Conservation (phyloP, 2,329 filamentous ascomycete species). For the Tolypocladium endophyticum region DNA sequence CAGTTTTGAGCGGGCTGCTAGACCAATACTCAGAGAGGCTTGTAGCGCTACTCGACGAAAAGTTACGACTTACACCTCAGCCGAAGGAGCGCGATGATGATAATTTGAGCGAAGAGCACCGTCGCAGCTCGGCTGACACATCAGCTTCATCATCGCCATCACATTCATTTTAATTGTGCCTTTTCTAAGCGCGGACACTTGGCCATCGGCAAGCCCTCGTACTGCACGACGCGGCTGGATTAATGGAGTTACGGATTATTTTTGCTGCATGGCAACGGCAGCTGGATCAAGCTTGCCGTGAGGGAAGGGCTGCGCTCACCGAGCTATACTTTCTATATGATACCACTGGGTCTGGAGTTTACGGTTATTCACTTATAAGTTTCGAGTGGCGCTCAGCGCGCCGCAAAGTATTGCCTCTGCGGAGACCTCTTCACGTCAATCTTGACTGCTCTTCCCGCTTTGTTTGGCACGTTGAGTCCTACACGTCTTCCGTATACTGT, state of each 20-base stretch:
- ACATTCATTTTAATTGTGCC: conserved; percentile 7
- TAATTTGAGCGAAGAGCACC: conserved; percentile 17
- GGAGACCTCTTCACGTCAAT: neutral
- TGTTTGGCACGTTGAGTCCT: conserved; percentile 2
- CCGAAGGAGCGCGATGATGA: conserved; percentile 19
- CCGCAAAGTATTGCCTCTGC: neutral
- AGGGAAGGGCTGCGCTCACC: conserved; percentile 7
- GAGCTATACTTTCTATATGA: conserved; percentile 19
- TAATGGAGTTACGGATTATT: conserved; percentile 4
- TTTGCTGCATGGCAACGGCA: neutral
- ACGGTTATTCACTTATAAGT: conserved; percentile 3
- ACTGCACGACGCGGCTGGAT: neutral
- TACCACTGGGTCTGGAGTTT: conserved; percentile 24
- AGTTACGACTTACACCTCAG: conserved; percentile 41
- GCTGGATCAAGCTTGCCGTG: neutral
- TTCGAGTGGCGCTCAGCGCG: neutral
- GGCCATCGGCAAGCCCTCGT: neutral
- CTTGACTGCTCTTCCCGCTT: conserved; percentile 1
- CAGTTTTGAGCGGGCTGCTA: conserved; percentile 51
- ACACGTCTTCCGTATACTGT: neutral
- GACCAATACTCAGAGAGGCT: conserved; percentile 68
- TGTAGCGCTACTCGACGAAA: conserved; percentile 62
- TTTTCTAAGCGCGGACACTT: neutral
- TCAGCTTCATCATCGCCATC: conserved; percentile 23
- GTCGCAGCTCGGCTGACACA: conserved; percentile 22